Evolutionary conservation across 1,139 yeast genomes (phyloP).

Genomic region (Spathaspora sp.): DNA sequence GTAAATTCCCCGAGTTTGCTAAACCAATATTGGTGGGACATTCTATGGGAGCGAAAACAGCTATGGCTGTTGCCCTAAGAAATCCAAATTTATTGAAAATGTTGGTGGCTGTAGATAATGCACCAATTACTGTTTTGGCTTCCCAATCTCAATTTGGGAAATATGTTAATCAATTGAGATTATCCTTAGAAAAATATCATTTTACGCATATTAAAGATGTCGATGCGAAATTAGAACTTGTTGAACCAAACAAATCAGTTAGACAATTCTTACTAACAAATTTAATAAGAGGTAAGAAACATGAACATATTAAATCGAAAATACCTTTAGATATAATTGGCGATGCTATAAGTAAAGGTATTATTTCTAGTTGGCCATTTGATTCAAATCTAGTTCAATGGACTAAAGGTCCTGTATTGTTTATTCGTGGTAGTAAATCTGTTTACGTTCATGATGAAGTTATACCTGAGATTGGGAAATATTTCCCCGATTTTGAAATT

Average conservation of each 20-base stretch:
- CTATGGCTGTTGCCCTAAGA: slow-evolving; percentile 80
- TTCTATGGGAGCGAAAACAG: slow-evolving; percentile 96
- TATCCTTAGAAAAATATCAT: slow-evolving; percentile 45
- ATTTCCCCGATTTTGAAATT: slow-evolving; percentile 76
- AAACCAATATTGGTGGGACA: slow-evolving; percentile 81
- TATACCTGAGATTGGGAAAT: slow-evolving; percentile 69
- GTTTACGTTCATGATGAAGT: slow-evolving; percentile 84
- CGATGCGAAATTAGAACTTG: slow-evolving; percentile 58
- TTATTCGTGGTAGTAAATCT: slow-evolving; percentile 78
- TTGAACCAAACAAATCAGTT: slow-evolving; percentile 60
- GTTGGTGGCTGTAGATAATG: slow-evolving; percentile 82
- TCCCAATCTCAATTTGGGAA: slow-evolving; percentile 57
- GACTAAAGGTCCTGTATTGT: slow-evolving; percentile 66
- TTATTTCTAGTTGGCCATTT: slow-evolving; percentile 78
- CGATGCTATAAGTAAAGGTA: slow-evolving; percentile 58
- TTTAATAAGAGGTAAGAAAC: slow-evolving; percentile 47
- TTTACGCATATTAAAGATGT: slow-evolving; percentile 64
- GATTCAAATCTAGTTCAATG: slow-evolving; percentile 54
- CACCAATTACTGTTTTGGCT: slow-evolving; percentile 71
- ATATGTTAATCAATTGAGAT: slow-evolving; percentile 63
- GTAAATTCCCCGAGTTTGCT: slow-evolving; percentile 26
- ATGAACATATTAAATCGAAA: slow-evolving; percentile 40
- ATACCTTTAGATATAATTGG: slow-evolving; percentile 73
- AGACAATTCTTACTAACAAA: slow-evolving; percentile 81
- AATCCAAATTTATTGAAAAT: slow-evolving; percentile 63